Base-by-base conservation (phyloP, 495 filamentous ascomycete genomes). In the Aspergillus steynii region DNA sequence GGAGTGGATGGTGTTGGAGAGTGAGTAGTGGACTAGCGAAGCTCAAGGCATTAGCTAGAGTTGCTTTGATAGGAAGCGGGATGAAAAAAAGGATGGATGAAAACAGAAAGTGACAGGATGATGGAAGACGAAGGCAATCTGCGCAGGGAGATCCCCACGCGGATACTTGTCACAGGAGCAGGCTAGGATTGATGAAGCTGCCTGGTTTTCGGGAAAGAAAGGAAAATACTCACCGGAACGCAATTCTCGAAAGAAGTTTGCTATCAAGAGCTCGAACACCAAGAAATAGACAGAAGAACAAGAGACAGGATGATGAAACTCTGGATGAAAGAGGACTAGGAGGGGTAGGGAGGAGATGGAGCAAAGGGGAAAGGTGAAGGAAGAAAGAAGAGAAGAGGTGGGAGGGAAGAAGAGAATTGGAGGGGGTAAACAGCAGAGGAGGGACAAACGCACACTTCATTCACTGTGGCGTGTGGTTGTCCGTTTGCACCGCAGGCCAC, bases 291-390 rank as follows among this genome's bases (percentile, higher is more conserved):
- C 1, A 12, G 14, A 57, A 20, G 59, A 54, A 27, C 60, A 37
- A 12, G 25, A 29, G 29, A 28, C 31, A 42, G 47, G 25, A 9
- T 56, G 55, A 46, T 34, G 57, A 32, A 50, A 29, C 9, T 53
- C 46, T 53, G 58, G 50, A 62, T 46, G 51, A 46, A 20, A 32
- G 29, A 58, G 58, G 29, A 50, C 34, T 51, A 28, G 49, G 32
- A 55, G 60, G 34, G 61, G 53, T 53, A 49, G 46, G 46, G 28
- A n/a, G 53, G 34, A 52, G 50, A 49, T 46, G 42, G 42, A 8
- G 42, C 7, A 20, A 29, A 29, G 50, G 15, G 29, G 46, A 25
- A 48, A 15, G 34, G n/a, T 5, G 50, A 28, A 34, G 29, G 29
- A 26, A 12, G 15, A 45, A 50, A 47, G 29, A 8, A 34, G 52